These are phyloP conservation scores for Cyberlindnera samutprakarnensis DNA, from an alignment of 805 yeast species.

Conservation along the genomic window DNA sequence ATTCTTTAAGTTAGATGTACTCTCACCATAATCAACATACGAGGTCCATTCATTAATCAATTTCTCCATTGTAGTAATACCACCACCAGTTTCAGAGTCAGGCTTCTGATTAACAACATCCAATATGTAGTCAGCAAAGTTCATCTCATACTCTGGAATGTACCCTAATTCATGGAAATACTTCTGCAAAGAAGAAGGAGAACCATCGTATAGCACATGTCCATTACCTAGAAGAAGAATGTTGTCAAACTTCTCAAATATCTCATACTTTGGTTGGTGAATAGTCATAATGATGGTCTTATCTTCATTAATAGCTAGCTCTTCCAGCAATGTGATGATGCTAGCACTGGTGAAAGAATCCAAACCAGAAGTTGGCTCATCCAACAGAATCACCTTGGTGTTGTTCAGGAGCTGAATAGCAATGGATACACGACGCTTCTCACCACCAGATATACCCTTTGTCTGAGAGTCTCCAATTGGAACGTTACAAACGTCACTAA, in stretches of 20 bases:
- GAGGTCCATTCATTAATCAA: constrained; percentile 9
- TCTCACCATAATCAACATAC: constrained; percentile 21
- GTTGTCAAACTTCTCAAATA: constrained; percentile 62
- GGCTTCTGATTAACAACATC: constrained; percentile 51
- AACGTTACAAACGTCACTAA: constrained; percentile 12
- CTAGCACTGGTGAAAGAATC: constrained; percentile 74
- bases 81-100: constrained; percentile 14
- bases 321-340: constrained; percentile 51
- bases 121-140: constrained; percentile 67
- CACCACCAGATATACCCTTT: constrained; percentile 73
- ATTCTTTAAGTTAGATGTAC: background rate
- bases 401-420: constrained; percentile 70
- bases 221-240: constrained; percentile 44
- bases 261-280: constrained; percentile 73
- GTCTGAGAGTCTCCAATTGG: constrained; percentile 48
- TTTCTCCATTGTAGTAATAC: constrained; percentile 4
- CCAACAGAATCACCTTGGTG: constrained; percentile 59
- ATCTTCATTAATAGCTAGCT: constrained; percentile 44
- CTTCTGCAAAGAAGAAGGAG: constrained; percentile 33
- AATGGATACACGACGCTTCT: constrained; percentile 75
- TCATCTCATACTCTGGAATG: constrained; percentile 42
- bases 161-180: constrained; percentile 32
- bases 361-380: constrained; percentile 87
- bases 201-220: constrained; percentile 52
- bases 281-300: constrained; percentile 70